A percentile compares a stretch with the other conserved stretches of the same genome.
These are phyloP conservation scores for Platismatia glauca DNA, from an alignment of 495 filamentous ascomycete species.

Conservation along the genomic window DNA sequence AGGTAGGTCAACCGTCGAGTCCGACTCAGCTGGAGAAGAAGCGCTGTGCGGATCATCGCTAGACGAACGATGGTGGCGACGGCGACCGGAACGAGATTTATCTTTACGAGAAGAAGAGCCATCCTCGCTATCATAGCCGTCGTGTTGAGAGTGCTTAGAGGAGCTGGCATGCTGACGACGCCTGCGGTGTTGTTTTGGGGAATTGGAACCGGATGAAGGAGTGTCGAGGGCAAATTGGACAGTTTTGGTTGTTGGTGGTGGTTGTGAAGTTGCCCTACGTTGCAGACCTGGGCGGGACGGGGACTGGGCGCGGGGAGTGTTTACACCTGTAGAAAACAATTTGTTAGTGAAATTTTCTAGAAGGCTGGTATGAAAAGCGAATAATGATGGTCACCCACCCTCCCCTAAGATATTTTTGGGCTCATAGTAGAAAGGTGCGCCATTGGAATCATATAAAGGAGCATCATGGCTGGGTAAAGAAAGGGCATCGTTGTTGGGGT, in stretches of 20 bases:
- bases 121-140: slow-evolving; percentile 22
- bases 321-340: slow-evolving; percentile 20
- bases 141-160: slow-evolving; percentile 11
- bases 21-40: slow-evolving; percentile 30
- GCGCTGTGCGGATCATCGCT: slow-evolving; percentile 15
- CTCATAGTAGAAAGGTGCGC: slow-evolving; percentile 33
- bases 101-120: slow-evolving; percentile 10
- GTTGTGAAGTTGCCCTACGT: slow-evolving; percentile 24
- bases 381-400: slow-evolving; percentile 27
- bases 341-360: slow-evolving; percentile 9
- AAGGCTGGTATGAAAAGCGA: slow-evolving; percentile 26
- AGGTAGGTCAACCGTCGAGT: slow-evolving; percentile 49
- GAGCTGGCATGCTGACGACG: slow-evolving; percentile 20
- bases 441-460: slow-evolving; percentile 27
- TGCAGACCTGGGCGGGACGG: slow-evolving; percentile 16
- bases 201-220: slow-evolving; percentile 16
- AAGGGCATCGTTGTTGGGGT: slow-evolving; percentile 13
- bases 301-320: slow-evolving; percentile 22
- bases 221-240: slow-evolving; percentile 22
- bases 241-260: slow-evolving; percentile 20
- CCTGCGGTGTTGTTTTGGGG: slow-evolving; percentile 22
- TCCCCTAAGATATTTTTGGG: slow-evolving; percentile 29
- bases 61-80: slow-evolving; percentile 25
- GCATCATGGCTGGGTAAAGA: slow-evolving; percentile 8
- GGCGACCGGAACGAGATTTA: slow-evolving; percentile 20